Evolutionary conservation across 306 rosid genomes (phyloP).

Genomic region (Styphnolobium japonicum): DNA sequence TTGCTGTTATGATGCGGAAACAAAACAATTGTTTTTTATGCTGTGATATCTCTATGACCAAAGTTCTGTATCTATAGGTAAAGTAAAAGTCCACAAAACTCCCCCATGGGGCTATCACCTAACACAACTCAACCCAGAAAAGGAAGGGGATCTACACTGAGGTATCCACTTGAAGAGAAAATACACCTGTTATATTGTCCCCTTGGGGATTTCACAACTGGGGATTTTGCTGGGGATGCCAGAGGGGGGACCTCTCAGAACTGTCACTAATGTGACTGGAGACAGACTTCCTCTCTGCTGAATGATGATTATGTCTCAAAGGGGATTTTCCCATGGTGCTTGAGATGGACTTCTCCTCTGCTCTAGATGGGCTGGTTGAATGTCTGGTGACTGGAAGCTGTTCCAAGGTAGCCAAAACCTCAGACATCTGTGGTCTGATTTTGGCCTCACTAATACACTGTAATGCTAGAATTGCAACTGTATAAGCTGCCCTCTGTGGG

Average conservation of each 20-base stretch:
- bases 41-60: neutral
- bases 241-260: slow-evolving; percentile 7
- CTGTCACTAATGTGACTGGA: slow-evolving; percentile 18
- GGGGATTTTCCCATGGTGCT: slow-evolving; percentile 21
- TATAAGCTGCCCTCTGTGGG: slow-evolving; percentile 68
- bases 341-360: slow-evolving; percentile 27
- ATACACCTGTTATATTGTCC: neutral
- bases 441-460: slow-evolving; percentile 73
- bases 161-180: slow-evolving; percentile 1
- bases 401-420: slow-evolving; percentile 70
- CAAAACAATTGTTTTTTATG: neutral
- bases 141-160: neutral
- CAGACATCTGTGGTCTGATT: slow-evolving; percentile 70
- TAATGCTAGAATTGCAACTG: slow-evolving; percentile 63
- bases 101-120: slow-evolving; percentile 1
- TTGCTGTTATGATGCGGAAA: neutral
- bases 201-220: neutral
- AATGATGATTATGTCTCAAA: slow-evolving; percentile 23
- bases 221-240: neutral
- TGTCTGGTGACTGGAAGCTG: slow-evolving; percentile 50
- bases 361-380: slow-evolving; percentile 38
- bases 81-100: slow-evolving; percentile 16
- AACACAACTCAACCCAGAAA: slow-evolving; percentile 16
- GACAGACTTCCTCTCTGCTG: slow-evolving; percentile 1
- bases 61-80: slow-evolving; percentile 2